Base-by-base conservation (phyloP, 495 filamentous ascomycete genomes). In the Pseudoneurospora amorphoporcata region DNA sequence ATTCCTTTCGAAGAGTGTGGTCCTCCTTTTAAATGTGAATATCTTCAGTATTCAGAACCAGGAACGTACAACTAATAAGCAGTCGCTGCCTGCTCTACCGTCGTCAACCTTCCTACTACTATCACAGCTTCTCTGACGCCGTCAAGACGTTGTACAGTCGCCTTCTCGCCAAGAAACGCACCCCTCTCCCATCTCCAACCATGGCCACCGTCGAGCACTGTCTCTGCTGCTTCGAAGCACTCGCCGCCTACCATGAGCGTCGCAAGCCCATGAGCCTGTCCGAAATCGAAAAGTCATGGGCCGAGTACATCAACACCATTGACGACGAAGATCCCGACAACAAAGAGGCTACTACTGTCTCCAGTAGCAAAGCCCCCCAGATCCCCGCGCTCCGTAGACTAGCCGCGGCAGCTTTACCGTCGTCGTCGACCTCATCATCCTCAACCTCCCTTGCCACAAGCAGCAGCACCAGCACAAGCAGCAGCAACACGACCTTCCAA, bases 121-220 rank as follows among this genome's bases (percentile, higher is more conserved):
- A 41, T 58, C 41, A 42, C 32, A 69, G 16, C 53, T 72, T 72
- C 40, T 29, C 37, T 47, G 70, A 70, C 38, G 17, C 37, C 39
- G 17, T 45, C 71, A 43, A 58, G 23, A 19, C 41, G 39, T 45
- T 72, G 65, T 39, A 71, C 23, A 72, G 29, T 14, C 53, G 35
- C 29, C 6, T 65, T 65, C 29, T 65, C 14, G 5, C 29, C 53
- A 35, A 61, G 7, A 65, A 65, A 17, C 53, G 39, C 16, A 58
- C 9, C 16, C 7, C 38, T 4, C 8, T 37, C 42, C 43, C 23
- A 72, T 41, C 68, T 39, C 39, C 69, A 77, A 38, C 29, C 72
- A 99, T 98, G 95, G 94, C 95, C 37, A 90, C 90, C 47, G 79
- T 87, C 68, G 89, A 89, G 53, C 94, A 98, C 76, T 98, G 94